Evolutionary conservation across 1,284 basidiomycete genomes (phyloP), one percentile per base, ranked within the genome.

Genomic region (Ganoderma boninense): DNA sequence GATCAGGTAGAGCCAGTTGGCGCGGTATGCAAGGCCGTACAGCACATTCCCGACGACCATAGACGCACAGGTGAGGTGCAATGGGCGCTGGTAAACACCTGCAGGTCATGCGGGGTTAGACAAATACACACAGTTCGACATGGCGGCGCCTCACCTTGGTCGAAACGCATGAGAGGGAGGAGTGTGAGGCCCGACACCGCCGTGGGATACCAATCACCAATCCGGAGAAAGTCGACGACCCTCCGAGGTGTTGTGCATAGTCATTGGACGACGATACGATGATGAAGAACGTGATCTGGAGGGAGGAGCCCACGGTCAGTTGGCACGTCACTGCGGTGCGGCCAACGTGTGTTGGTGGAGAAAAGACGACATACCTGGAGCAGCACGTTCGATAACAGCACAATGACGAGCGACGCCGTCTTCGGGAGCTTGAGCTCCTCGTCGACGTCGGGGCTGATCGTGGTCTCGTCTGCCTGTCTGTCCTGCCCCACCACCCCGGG

Each of bases 121-220:
- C 23, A 11, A 35, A 35, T 23, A 16, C 11, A 14, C 20, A 32
- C 38, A 7, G 29, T 32, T 26, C n/a, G 5, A 38, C n/a, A n/a
- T 43, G 1, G 5, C 0, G 6, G 1, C 66, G n/a, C 77, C 64
- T 57, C 69, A 89, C 91, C 89, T 85, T 80, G 80, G 76, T 92
- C 91, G 32, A 83, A 81, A 75, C 77, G 86, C 67, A 86, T 85
- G 66, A 92, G 79, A 0, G 89, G 90, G n/a, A 92, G 77, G 11
- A 93, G 82, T 0, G 84, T 80, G 2, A 93, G 71, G 0, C 88
- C 89, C n/a, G 89, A 87, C 69, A 90, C 84, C 0, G 87, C 82
- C 6, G 87, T 87, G 89, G 89, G 43, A 93, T 91, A 75, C 92
- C 92, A 69, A 92, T 91, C 23, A 88, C 85, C 14, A 93, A 76